Base-by-base conservation (phyloP, 225 moss, liverwort and hornwort species). In the Sphagnum tenellum region DNA sequence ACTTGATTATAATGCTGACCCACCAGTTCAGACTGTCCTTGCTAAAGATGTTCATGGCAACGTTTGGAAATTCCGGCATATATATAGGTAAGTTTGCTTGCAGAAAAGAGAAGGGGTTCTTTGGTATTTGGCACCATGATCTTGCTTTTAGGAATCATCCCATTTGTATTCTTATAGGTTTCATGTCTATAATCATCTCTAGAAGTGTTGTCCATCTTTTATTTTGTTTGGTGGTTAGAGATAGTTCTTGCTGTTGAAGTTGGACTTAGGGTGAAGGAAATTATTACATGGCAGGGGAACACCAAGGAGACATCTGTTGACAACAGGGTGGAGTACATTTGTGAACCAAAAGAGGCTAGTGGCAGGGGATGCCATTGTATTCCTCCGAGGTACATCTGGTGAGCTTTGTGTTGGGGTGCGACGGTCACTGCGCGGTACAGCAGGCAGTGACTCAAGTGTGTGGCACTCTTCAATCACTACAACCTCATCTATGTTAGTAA, bases 341-440 rank as follows among this genome's bases (percentile, higher is more conserved):
- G 98, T 98, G 65, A 98, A 98, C 58, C 98, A 98, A 53, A 98
- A 98, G 86, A 98, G 93, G 79, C 78, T 98, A 3, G 98, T 98
- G 9, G 98, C 98, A 3, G 98, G 98, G 5, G 98, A 98, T 57
- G 98, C 98, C 57, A 98, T 98, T 66, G 98, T 98, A 5, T 98
- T 98, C 50, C 69, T 98, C 48, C 87, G 98, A 57, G 93, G 90
- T 50, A 93, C 86, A 3, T 82, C 82, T 3, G 93, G 89, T 63
- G 98, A 98, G 89, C 98, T 98, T 0, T 98, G 98, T 71, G 98
- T 98, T 1, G 98, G 98, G 46, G 98, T 98, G 47, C 78, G 98
- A 29, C 79, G 98, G 70, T 98, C 98, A 8, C 93, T 98, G 98
- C 86, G 98, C 4, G 89, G 93, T 6, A 86, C 79, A 3, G 85